Conservation (phyloP, 2,329 filamentous ascomycete species). For the Aspergillus glaucus region DNA sequence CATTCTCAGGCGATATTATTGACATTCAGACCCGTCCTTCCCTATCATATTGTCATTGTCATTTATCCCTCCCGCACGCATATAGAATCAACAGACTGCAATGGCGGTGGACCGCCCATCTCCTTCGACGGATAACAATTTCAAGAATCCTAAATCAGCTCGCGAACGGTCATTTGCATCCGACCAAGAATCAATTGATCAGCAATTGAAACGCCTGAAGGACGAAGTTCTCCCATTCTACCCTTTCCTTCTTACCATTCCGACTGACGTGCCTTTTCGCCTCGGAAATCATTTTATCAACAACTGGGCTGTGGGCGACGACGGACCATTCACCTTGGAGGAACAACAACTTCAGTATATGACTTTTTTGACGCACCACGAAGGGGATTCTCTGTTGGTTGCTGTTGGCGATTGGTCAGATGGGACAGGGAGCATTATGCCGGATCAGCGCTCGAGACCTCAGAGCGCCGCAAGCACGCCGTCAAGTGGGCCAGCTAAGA, state of each 20-base stretch:
- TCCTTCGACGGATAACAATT: constrained; percentile 21
- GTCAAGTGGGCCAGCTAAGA: constrained; percentile 42
- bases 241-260: constrained; percentile 42
- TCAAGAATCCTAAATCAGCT: constrained; percentile 17
- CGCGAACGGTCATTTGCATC: constrained; percentile 14
- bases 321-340: constrained; percentile 48
- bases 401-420: constrained; percentile 51
- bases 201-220: constrained; percentile 34
- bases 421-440: constrained; percentile 41
- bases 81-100: constrained; percentile 23
- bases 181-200: constrained; percentile 27
- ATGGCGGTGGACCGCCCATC: constrained; percentile 34
- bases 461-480: constrained; percentile 38
- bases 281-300: constrained; percentile 37
- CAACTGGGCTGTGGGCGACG: constrained; percentile 43
- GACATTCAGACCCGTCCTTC: neutral
- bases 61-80: neutral
- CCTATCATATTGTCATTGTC: neutral
- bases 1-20: neutral
- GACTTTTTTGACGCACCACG: constrained; percentile 55
- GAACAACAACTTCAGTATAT: constrained; percentile 58
- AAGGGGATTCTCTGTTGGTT: constrained; percentile 46
- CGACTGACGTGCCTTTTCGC: constrained; percentile 41
- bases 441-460: constrained; percentile 34
- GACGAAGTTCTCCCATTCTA: constrained; percentile 39